Conservation (phyloP, 345 rosid species). For the Eucalyptus microcorys region DNA sequence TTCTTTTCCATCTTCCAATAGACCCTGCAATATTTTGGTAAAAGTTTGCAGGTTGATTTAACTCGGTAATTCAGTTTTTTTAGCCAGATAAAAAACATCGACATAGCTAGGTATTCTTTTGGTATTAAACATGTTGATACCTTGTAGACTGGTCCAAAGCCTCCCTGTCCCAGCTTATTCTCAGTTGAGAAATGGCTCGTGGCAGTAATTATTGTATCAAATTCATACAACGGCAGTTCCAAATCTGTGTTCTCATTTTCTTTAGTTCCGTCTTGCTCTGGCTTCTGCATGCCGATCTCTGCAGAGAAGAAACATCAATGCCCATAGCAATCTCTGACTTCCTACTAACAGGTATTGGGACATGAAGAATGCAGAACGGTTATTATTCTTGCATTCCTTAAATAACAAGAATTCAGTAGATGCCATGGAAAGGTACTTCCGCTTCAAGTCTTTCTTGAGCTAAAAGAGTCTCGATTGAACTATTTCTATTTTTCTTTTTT, state of each 20-base stretch:
- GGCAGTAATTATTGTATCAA: constrained; percentile 4
- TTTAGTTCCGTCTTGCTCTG: not conserved
- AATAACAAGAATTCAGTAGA: not conserved
- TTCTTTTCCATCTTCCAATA: constrained; percentile 10
- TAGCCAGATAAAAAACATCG: not conserved
- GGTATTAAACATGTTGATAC: not conserved
- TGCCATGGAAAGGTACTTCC: not conserved
- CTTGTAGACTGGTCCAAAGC: constrained; percentile 33
- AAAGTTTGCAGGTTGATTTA: not conserved
- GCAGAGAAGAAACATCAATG: not conserved
- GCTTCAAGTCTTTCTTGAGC: not conserved
- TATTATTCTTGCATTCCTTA: not conserved
- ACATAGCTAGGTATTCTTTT: not conserved
- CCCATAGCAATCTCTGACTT: not conserved
- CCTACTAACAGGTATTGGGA: not conserved
- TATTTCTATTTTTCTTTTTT: not conserved
- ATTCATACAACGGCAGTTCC: constrained; percentile 17
- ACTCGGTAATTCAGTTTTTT: not conserved
- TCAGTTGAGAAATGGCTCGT: constrained; percentile 5
- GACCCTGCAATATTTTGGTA: constrained; percentile 6
- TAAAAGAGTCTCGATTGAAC: not conserved
- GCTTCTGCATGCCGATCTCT: not conserved
- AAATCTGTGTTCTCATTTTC: constrained; percentile 6
- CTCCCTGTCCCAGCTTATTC: constrained; percentile 23
- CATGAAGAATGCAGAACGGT: not conserved